phyloP scores from a whole-genome alignment of 2,329 filamentous ascomycete species.

The Cladosporium sphaerospermum region DNA sequence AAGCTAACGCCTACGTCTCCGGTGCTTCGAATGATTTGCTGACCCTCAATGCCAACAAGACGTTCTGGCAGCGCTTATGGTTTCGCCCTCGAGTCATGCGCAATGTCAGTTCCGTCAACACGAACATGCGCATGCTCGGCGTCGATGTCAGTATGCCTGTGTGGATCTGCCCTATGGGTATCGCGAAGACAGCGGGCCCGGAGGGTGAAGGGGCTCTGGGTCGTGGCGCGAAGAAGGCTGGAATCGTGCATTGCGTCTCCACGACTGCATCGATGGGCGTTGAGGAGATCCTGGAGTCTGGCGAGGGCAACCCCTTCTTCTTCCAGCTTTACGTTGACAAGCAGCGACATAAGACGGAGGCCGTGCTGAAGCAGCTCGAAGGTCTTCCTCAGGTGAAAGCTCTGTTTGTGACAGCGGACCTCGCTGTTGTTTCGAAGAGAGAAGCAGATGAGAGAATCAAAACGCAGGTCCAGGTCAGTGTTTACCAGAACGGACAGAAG shows the following conservation, averaged over 20 bases:
- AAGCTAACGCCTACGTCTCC: slow-evolving; percentile 41
- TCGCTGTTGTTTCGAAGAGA: slow-evolving; percentile 52
- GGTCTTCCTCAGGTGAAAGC: slow-evolving; percentile 43
- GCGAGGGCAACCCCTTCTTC: slow-evolving; percentile 37
- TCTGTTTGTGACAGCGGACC: slow-evolving; percentile 55
- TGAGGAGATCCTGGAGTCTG: slow-evolving; percentile 28
- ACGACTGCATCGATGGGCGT: slow-evolving; percentile 26
- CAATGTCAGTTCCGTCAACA: slow-evolving; percentile 35
- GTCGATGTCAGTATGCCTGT: slow-evolving; percentile 31
- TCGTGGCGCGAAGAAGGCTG: slow-evolving; percentile 24
- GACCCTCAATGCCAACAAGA: slow-evolving; percentile 40
- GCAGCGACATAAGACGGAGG: slow-evolving; percentile 47
- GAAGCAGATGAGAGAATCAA: slow-evolving; percentile 42
- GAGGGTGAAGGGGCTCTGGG: slow-evolving; percentile 32
- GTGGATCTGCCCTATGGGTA: slow-evolving; percentile 31
- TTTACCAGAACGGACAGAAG: slow-evolving; percentile 49
- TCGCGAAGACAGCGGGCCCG: slow-evolving; percentile 26
- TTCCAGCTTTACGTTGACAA: slow-evolving; percentile 60
- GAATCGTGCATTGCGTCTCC: slow-evolving; percentile 29
- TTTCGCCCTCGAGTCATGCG: slow-evolving; percentile 44
- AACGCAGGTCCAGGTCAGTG: slow-evolving; percentile 55
- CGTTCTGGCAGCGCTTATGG: slow-evolving; percentile 38
- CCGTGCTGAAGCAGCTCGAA: slow-evolving; percentile 43
- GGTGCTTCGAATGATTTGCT: slow-evolving; percentile 46
- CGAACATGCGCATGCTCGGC: slow-evolving; percentile 29